Conservation (phyloP, 495 filamentous ascomycete species). For the Daldinia bambusicola region DNA sequence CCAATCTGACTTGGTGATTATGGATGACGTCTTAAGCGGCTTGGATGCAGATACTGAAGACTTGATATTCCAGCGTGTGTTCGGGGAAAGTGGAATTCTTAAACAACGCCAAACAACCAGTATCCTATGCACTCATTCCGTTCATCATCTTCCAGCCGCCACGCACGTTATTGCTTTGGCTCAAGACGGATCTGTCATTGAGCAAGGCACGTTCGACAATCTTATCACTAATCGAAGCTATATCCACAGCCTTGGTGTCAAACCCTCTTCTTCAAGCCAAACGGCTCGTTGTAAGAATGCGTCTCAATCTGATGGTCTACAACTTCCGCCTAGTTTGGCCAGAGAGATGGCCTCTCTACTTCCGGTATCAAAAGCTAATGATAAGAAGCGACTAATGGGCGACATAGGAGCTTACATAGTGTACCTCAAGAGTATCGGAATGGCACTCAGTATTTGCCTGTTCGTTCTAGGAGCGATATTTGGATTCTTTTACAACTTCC, state of each 20-base stretch:
- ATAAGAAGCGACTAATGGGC: constrained; percentile 25
- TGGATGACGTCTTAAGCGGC: constrained; percentile 71
- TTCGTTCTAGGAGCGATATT: constrained; percentile 41
- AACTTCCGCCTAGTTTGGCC: not conserved
- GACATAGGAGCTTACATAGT: constrained; percentile 49
- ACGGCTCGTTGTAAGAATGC: not conserved
- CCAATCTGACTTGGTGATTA: constrained; percentile 61
- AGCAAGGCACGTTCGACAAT: constrained; percentile 56
- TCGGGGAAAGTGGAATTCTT: constrained; percentile 66
- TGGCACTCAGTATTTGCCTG: constrained; percentile 12
- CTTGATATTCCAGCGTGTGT: constrained; percentile 65
- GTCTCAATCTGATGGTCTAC: not conserved
- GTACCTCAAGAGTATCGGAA: constrained; percentile 54
- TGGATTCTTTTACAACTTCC: constrained; percentile 52
- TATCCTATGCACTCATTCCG: constrained; percentile 58
- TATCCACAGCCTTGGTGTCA: constrained; percentile 38
- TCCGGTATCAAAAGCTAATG: not conserved
- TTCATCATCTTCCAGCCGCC: constrained; percentile 54
- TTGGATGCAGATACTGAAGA: constrained; percentile 70
- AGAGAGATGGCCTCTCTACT: not conserved
- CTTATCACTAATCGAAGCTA: constrained; percentile 50
- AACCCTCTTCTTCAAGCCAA: constrained; percentile 17
- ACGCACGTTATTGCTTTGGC: constrained; percentile 59
- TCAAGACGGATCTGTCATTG: constrained; percentile 50
- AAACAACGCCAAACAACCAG: constrained; percentile 60